Conservation (phyloP, 352 stramenopile species). For the Pythium pyrilobum region DNA sequence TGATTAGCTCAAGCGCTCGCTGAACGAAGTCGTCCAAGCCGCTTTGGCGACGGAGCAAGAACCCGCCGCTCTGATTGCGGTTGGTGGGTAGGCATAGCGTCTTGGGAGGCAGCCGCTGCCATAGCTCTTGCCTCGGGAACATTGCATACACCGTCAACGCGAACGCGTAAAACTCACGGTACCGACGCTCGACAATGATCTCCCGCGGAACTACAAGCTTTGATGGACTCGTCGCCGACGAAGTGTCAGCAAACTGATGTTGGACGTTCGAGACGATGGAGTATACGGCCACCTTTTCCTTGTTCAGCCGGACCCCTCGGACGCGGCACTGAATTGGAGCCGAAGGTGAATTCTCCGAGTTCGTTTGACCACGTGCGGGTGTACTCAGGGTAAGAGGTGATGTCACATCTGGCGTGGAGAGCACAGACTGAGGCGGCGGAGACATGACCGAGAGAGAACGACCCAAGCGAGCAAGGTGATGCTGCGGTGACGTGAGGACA, state of each 20-base stretch:
- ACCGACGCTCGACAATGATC: conserved; percentile 58
- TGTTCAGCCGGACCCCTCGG: conserved; percentile 44
- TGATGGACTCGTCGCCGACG: background rate
- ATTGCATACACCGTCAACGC: conserved; percentile 55
- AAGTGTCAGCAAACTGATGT: background rate
- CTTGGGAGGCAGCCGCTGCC: conserved; percentile 58
- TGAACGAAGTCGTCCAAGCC: conserved; percentile 65
- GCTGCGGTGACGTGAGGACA: background rate
- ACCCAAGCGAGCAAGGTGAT: background rate
- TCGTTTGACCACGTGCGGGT: conserved; percentile 1
- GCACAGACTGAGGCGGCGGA: conserved; percentile 5
- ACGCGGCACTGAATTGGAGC: conserved; percentile 44
- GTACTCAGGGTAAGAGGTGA: conserved; percentile 1
- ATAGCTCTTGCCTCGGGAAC: conserved; percentile 52
- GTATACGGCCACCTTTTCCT: conserved; percentile 48
- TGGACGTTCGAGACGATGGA: conserved; percentile 44
- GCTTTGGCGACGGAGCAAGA: conserved; percentile 55
- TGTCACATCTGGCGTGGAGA: background rate
- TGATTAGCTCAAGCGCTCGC: conserved; percentile 52
- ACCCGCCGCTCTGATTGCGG: conserved; percentile 34
- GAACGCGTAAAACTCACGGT: conserved; percentile 76
- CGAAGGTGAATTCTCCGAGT: conserved; percentile 1
- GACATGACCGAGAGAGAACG: conserved; percentile 21
- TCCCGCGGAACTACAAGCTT: conserved; percentile 5
- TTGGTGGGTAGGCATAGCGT: conserved; percentile 36